Conservation (phyloP, 2,329 filamentous ascomycete species). For the Monosporascus ibericus region DNA sequence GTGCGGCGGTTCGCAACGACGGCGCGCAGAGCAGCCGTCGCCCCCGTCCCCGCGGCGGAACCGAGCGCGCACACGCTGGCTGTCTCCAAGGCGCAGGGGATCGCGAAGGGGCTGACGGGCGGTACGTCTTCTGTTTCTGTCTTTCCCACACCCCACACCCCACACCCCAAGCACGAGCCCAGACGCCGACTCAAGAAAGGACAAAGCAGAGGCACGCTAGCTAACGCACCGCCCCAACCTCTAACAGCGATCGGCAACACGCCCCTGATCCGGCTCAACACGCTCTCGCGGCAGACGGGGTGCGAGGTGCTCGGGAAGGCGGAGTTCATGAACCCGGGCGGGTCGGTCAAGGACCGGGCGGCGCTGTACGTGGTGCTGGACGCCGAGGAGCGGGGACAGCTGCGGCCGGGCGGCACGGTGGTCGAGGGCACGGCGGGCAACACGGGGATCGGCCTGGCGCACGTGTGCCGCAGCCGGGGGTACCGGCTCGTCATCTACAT, state of each 20-base stretch:
- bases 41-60: constrained; percentile 24
- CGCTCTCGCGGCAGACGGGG: constrained; percentile 81
- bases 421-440: constrained; percentile 97
- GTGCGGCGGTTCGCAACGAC: constrained; percentile 62
- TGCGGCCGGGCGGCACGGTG: constrained; percentile 83
- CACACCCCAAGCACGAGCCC: background rate
- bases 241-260: constrained; percentile 88
- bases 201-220: background rate
- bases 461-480: constrained; percentile 86
- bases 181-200: background rate
- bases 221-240: no score
- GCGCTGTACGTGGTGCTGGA: constrained; percentile 91
- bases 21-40: constrained; percentile 41
- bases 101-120: constrained; percentile 72
- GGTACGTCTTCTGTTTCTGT: constrained; percentile 44
- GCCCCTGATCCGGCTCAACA: constrained; percentile 83
- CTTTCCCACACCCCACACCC: background rate
- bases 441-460: constrained; percentile 94
- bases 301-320: constrained; percentile 95
- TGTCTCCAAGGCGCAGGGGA: constrained; percentile 73
- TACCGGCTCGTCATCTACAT: constrained; percentile 99
- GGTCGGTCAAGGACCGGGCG: constrained; percentile 92
- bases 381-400: constrained; percentile 80
- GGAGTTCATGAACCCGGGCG: constrained; percentile 98
- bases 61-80: constrained; percentile 58